Evolutionary conservation across 805 yeast genomes (phyloP).

Genomic region (Saccharomycopsis malanga): DNA sequence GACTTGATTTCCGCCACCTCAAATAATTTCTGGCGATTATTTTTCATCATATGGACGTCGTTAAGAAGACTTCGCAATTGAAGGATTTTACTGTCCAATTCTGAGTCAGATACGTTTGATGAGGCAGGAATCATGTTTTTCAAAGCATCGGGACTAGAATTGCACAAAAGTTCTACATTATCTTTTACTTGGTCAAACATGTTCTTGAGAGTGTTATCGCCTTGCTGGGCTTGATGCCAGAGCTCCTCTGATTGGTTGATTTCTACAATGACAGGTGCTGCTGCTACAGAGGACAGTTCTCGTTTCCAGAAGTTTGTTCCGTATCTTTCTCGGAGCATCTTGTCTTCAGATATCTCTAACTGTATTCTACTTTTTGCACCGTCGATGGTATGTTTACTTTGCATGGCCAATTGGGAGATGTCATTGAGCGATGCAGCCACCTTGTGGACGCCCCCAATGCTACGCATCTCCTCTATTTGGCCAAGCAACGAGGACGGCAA

Average conservation of each 20-base stretch:
- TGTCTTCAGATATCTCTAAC: constrained; percentile 52
- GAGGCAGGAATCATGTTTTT: constrained; percentile 28
- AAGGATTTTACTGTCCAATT: constrained; percentile 27
- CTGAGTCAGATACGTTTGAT: constrained; percentile 32
- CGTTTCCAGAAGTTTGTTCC: constrained; percentile 54
- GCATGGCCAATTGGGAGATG: constrained; percentile 36
- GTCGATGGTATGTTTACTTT: constrained; percentile 37
- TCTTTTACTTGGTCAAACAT: constrained; percentile 45
- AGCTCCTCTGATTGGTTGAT: constrained; percentile 38
- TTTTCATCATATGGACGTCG: constrained; percentile 24
- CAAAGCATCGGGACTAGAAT: constrained; percentile 27
- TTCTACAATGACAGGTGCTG: constrained; percentile 33
- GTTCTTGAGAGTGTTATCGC: constrained; percentile 48
- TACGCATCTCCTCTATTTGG: constrained; percentile 46
- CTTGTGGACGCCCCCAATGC: constrained; percentile 44
- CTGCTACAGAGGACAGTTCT: constrained; percentile 38
- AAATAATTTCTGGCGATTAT: constrained; percentile 35
- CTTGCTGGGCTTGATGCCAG: constrained; percentile 48
- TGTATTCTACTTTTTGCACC: constrained; percentile 41
- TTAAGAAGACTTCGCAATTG: constrained; percentile 33
- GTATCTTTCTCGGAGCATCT: constrained; percentile 38
- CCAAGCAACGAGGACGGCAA: constrained; percentile 52
- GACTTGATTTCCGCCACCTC: constrained; percentile 39
- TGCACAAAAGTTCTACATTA: constrained; percentile 37
- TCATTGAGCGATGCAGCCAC: constrained; percentile 40